A percentile compares a stretch with the other conserved stretches of the same genome.
Conservation (phyloP, 2,329 filamentous ascomycete species). For the Aspergillus niger region DNA sequence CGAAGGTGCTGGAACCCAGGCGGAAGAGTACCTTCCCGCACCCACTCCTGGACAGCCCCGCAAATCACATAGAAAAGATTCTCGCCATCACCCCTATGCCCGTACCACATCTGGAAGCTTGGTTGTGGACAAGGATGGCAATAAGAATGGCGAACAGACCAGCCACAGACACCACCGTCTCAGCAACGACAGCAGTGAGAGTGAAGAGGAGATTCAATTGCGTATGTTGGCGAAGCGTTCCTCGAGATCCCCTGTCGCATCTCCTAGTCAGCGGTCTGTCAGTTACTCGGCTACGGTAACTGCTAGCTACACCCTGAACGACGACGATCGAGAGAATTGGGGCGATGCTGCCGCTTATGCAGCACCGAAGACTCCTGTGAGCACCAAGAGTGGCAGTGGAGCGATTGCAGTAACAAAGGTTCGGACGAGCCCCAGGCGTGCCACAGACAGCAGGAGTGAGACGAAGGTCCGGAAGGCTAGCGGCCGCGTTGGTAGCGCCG, state of each 20-base stretch:
- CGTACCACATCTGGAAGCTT: constrained; percentile 55
- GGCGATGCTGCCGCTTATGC: constrained; percentile 34
- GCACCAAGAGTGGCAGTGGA: constrained; percentile 55
- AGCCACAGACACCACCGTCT: constrained; percentile 57
- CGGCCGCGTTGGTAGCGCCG: constrained; percentile 48
- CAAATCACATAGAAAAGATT: constrained; percentile 78
- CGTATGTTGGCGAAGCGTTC: constrained; percentile 69
- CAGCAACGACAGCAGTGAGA: constrained; percentile 63
- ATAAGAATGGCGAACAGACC: constrained; percentile 41
- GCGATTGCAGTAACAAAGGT: constrained; percentile 63
- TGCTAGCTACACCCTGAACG: constrained; percentile 64
- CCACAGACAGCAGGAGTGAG: constrained; percentile 42
- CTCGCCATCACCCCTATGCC: constrained; percentile 71
- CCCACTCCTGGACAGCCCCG: constrained; percentile 94
- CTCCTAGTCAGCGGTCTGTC: constrained; percentile 66
- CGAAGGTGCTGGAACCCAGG: constrained; percentile 50
- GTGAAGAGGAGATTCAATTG: constrained; percentile 80
- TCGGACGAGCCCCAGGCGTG: constrained; percentile 55
- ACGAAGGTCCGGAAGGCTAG: constrained; percentile 49
- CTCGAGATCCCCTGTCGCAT: constrained; percentile 65
- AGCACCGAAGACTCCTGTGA: constrained; percentile 56
- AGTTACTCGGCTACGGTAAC: constrained; percentile 76
- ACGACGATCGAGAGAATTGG: constrained; percentile 73
- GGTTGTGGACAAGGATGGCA: constrained; percentile 35
- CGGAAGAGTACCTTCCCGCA: constrained; percentile 86